These are phyloP conservation scores for Saccharomycopsis crataegensis DNA, from an alignment of 1,139 yeast genomes.

Conservation along the genomic window DNA sequence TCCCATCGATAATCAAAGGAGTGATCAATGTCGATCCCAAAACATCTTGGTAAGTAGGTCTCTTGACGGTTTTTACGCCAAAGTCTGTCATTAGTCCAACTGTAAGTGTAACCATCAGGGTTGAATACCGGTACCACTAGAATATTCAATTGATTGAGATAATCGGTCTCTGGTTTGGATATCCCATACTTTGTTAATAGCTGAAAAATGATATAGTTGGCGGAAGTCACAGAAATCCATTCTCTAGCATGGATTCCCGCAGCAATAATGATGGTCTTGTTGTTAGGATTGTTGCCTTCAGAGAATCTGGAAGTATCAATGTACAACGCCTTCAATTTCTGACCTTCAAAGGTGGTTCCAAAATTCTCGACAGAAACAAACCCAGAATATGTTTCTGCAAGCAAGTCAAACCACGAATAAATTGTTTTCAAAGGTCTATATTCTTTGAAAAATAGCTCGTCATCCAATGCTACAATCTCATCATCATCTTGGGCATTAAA, in stretches of 20 bases:
- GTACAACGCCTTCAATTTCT: conserved; percentile 61
- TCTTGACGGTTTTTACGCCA: conserved; percentile 89
- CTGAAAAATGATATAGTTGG: conserved; percentile 52
- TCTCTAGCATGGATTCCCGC: conserved; percentile 90
- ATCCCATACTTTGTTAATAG: conserved; percentile 45
- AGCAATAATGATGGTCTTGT: conserved; percentile 67
- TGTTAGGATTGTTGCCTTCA: conserved; percentile 39
- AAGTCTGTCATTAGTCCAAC: conserved; percentile 73
- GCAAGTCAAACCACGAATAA: conserved; percentile 59
- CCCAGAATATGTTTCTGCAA: conserved; percentile 52
- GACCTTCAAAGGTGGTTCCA: conserved; percentile 70
- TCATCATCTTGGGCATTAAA: conserved; percentile 17
- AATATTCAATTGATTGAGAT: conserved; percentile 52
- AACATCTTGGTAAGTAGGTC: conserved; percentile 58
- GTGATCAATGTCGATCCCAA: conserved; percentile 83
- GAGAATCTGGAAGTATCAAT: conserved; percentile 38
- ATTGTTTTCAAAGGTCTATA: conserved; percentile 66
- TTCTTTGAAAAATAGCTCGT: conserved; percentile 52
- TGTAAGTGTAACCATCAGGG: conserved; percentile 84
- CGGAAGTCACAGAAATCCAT: conserved; percentile 76
- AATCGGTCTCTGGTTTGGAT: conserved; percentile 31
- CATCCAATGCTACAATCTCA: conserved; percentile 6
- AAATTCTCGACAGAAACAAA: conserved; percentile 53
- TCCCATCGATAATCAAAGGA: conserved; percentile 75
- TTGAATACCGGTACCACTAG: conserved; percentile 75